These are phyloP conservation scores for Betula pendula DNA, from an alignment of 306 rosid species.

Conservation along the genomic window DNA sequence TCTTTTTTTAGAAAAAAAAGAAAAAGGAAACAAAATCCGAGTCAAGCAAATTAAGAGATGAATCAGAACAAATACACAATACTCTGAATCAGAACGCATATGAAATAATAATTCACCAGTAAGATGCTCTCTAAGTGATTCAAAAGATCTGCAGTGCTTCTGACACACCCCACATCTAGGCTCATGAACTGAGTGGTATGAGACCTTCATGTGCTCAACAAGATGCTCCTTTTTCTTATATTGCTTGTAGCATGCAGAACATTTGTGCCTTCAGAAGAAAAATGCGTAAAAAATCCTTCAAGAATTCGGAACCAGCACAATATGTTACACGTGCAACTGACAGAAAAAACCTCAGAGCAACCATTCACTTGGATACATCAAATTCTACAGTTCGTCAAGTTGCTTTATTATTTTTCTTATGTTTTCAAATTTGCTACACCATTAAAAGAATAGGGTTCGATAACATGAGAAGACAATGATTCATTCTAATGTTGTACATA, in stretches of 20 bases:
- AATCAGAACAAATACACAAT: background rate
- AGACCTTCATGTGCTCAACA: slow-evolving; percentile 64
- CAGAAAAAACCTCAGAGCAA: background rate
- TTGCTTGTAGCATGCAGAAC: slow-evolving; percentile 78
- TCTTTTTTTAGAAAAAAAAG: too few species aligned
- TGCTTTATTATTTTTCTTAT: background rate
- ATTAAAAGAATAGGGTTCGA: background rate
- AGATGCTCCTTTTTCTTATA: slow-evolving; percentile 73
- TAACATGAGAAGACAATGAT: background rate
- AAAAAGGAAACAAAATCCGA: background rate
- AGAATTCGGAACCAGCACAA: slow-evolving; percentile 2
- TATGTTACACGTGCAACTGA: background rate
- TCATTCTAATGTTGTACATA: background rate
- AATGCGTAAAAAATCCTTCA: slow-evolving; percentile 17
- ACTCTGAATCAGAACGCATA: slow-evolving; percentile 10
- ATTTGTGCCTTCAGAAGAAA: slow-evolving; percentile 57
- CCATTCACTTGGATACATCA: background rate
- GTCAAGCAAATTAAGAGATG: background rate
- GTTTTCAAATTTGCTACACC: background rate
- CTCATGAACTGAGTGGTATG: slow-evolving; percentile 72
- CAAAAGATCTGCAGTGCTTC: slow-evolving; percentile 79
- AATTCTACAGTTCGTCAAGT: background rate
- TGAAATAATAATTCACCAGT: slow-evolving; percentile 43
- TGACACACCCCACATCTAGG: slow-evolving; percentile 68
- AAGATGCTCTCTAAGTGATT: slow-evolving; percentile 81